Percentiles rank a stretch among this genome's conserved stretches.
These are phyloP conservation scores for Diplocarpon rosae DNA, from an alignment of 2,329 filamentous ascomycete genomes.

Conservation along the genomic window DNA sequence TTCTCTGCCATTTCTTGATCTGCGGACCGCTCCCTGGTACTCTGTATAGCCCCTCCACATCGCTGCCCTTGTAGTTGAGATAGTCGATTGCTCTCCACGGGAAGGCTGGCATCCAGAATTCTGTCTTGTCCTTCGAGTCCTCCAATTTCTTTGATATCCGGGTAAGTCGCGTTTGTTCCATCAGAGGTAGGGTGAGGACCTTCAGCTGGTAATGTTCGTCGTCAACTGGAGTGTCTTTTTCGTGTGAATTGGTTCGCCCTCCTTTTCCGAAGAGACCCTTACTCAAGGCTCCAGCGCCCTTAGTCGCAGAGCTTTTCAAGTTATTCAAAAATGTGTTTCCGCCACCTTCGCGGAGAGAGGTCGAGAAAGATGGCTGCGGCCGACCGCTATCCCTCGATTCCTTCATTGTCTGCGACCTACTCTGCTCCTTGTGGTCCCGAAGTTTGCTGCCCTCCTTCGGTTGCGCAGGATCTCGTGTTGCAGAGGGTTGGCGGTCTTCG, in stretches of 20 bases:
- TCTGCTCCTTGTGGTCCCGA: slow-evolving; percentile 26
- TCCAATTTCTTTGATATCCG: slow-evolving; percentile 84
- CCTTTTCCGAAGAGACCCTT: slow-evolving; percentile 77
- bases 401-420: slow-evolving; percentile 24
- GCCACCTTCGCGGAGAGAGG: slow-evolving; percentile 47
- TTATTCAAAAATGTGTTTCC: slow-evolving; percentile 60
- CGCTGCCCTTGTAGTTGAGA: slow-evolving; percentile 85
- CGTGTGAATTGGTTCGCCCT: slow-evolving; percentile 56
- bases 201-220: slow-evolving; percentile 77
- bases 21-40: slow-evolving; percentile 84
- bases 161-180: slow-evolving; percentile 83
- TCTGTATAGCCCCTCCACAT: slow-evolving; percentile 87
- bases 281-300: slow-evolving; percentile 69
- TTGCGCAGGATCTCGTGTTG: slow-evolving; percentile 33
- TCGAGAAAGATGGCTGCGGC: slow-evolving; percentile 31
- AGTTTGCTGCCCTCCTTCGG: slow-evolving; percentile 31
- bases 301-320: slow-evolving; percentile 59
- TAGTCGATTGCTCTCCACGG: slow-evolving; percentile 96
- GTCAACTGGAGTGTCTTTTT: slow-evolving; percentile 54
- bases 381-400: slow-evolving; percentile 24
- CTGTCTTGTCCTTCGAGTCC: slow-evolving; percentile 85
- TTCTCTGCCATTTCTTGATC: slow-evolving; percentile 86
- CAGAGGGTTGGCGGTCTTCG: slow-evolving; percentile 48
- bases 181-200: slow-evolving; percentile 74
- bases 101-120: slow-evolving; percentile 97